A percentile compares a stretch with the other conserved stretches of the same genome.
Conservation (phyloP, 345 rosid genomes). For the Corchorus olitorius region DNA sequence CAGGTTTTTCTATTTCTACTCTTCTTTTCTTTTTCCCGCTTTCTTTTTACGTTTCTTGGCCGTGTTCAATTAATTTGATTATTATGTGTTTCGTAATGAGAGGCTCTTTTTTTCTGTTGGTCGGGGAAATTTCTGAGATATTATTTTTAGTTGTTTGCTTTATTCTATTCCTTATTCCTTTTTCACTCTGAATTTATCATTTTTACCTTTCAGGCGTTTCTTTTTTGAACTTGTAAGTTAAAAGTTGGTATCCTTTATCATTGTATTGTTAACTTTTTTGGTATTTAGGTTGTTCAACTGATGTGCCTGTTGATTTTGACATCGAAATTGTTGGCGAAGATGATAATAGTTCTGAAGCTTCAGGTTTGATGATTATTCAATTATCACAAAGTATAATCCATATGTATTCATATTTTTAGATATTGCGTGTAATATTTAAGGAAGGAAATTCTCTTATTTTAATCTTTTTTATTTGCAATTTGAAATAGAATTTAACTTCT, state of each 20-base stretch:
- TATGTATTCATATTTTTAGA: too few species aligned
- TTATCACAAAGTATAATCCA: neutral
- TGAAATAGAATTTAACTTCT: neutral
- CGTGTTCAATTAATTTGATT: neutral
- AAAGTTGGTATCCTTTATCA: too few species aligned
- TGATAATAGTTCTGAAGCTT: neutral
- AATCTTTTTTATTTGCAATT: too few species aligned
- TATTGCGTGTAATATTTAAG: too few species aligned
- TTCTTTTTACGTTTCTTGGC: neutral
- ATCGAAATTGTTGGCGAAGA: slow-evolving; percentile 5
- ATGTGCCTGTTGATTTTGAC: slow-evolving; percentile 8
- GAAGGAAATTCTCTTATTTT: too few species aligned
- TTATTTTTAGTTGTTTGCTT: neutral
- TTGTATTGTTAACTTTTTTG: neutral
- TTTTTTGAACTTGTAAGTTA: neutral
- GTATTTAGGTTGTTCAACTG: neutral
- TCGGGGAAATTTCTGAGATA: neutral
- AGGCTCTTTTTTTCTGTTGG: neutral
- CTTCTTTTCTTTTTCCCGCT: neutral
- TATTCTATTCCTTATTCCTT: neutral
- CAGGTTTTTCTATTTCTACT: neutral
- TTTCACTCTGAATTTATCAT: neutral
- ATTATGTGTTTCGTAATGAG: neutral
- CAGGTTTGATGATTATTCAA: slow-evolving; percentile 11
- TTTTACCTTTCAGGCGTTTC: neutral